Evolutionary conservation across 164 flowering plant genomes (phyloP).

Genomic region (Chimonanthus salicifolius): DNA sequence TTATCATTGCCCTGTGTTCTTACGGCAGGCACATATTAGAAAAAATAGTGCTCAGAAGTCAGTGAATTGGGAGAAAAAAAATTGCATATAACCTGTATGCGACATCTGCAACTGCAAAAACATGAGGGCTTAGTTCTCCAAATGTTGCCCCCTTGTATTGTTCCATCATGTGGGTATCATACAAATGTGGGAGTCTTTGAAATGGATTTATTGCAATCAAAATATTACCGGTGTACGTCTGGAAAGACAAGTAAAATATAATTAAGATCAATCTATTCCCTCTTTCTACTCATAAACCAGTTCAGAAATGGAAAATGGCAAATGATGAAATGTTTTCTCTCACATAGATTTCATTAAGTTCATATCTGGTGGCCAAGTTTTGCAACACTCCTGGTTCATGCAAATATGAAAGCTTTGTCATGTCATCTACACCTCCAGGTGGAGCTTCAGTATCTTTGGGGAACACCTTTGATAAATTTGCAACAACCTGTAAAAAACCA

Average conservation of each 20-base stretch:
- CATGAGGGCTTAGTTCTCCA: slow-evolving; percentile 99
- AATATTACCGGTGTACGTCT: slow-evolving; percentile 99
- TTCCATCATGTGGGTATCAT: slow-evolving; percentile 98
- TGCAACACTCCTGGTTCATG: slow-evolving; percentile 98
- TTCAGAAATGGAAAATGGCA: neutral
- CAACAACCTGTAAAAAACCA: slow-evolving; percentile 53
- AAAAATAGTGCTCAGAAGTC: neutral
- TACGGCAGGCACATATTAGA: slow-evolving; percentile 10
- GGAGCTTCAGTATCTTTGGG: slow-evolving; percentile 97
- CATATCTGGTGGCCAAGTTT: slow-evolving; percentile 87
- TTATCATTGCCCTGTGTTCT: slow-evolving; percentile 81
- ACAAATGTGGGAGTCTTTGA: slow-evolving; percentile 95
- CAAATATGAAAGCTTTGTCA: slow-evolving; percentile 98
- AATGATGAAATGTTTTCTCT: slow-evolving; percentile 17
- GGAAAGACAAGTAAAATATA: slow-evolving; percentile 9
- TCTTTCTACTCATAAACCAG: slow-evolving; percentile 1
- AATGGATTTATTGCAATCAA: slow-evolving; percentile 96
- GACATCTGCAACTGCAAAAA: slow-evolving; percentile 96
- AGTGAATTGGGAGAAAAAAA: slow-evolving; percentile 1
- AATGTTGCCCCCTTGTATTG: slow-evolving; percentile 94
- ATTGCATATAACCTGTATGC: slow-evolving; percentile 71
- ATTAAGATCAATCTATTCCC: neutral
- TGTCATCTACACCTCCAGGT: slow-evolving; percentile 98
- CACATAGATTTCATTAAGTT: slow-evolving; percentile 97
- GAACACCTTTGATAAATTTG: slow-evolving; percentile 63